Percentiles rank a stretch among this genome's conserved stretches.
Conservation (phyloP, 2,329 filamentous ascomycete genomes). For the Meredithiella fracta region DNA sequence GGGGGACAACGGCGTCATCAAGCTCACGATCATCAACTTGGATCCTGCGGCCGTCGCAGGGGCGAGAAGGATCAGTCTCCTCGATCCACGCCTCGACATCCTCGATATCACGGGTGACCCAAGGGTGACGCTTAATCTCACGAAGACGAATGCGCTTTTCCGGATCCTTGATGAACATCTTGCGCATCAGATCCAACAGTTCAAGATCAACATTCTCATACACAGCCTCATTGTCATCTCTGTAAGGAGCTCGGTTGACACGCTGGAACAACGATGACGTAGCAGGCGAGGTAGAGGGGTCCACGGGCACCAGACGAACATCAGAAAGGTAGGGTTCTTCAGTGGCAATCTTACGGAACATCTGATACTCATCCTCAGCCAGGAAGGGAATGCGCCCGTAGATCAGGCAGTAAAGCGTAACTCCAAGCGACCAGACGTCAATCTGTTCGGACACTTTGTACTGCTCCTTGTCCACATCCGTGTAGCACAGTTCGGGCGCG, state of each 20-base stretch:
- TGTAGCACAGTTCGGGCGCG: slow-evolving; percentile 88
- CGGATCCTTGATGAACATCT: slow-evolving; percentile 78
- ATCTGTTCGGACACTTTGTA: slow-evolving; percentile 82
- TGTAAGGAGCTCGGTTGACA: slow-evolving; percentile 48
- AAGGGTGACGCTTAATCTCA: slow-evolving; percentile 87
- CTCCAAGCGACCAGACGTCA: slow-evolving; percentile 91
- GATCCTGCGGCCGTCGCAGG: slow-evolving; percentile 67
- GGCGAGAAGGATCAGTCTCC: slow-evolving; percentile 71
- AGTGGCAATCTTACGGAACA: slow-evolving; percentile 83
- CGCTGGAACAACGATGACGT: slow-evolving; percentile 39
- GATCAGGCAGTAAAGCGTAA: slow-evolving; percentile 89
- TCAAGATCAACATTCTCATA: slow-evolving; percentile 78
- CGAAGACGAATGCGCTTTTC: slow-evolving; percentile 72
- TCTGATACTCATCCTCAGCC: slow-evolving; percentile 76
- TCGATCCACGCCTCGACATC: slow-evolving; percentile 76
- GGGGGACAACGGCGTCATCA: slow-evolving; percentile 73
- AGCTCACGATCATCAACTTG: slow-evolving; percentile 85
- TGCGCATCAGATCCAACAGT: slow-evolving; percentile 59
- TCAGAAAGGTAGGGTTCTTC: slow-evolving; percentile 82
- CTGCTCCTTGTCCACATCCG: slow-evolving; percentile 51
- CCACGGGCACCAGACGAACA: slow-evolving; percentile 61
- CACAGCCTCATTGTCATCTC: slow-evolving; percentile 59
- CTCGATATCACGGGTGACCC: slow-evolving; percentile 65
- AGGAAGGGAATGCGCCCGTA: slow-evolving; percentile 89
- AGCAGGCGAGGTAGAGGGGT: slow-evolving; percentile 39